phyloP scores from a whole-genome alignment of 768 basidiomycete genomes.

The Podaxis pistillaris region DNA sequence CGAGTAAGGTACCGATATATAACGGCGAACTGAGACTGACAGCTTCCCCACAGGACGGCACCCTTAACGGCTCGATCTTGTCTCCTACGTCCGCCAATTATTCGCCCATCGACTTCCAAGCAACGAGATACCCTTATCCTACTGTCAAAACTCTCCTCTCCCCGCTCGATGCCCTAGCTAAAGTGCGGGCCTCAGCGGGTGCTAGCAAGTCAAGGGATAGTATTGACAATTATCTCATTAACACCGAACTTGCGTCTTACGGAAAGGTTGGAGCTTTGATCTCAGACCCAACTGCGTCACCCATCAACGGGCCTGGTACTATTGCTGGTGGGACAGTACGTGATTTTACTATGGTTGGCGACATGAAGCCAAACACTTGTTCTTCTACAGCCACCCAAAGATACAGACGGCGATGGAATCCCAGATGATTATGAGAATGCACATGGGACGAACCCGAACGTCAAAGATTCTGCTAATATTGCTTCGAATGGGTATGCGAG shows the following conservation, averaged over 20 bases:
- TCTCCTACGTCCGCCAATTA: conserved; percentile 27
- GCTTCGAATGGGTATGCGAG: conserved; percentile 35
- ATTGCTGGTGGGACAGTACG: conserved; percentile 31
- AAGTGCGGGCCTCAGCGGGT: conserved; percentile 29
- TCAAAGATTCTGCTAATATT: conserved; percentile 28
- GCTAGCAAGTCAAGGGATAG: conserved; percentile 31
- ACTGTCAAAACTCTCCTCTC: conserved; percentile 27
- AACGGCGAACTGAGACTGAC: neutral
- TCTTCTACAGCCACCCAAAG: conserved; percentile 22
- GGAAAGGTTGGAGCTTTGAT: conserved; percentile 34
- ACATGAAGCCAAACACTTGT: neutral
- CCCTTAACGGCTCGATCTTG: conserved; percentile 28
- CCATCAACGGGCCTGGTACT: conserved; percentile 31
- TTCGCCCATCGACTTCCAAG: conserved; percentile 31
- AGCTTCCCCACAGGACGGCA: conserved; percentile 23
- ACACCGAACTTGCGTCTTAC: conserved; percentile 30
- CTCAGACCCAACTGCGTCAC: conserved; percentile 25
- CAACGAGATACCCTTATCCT: conserved; percentile 29
- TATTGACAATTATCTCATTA: conserved; percentile 31
- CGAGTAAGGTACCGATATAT: neutral
- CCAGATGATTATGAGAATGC: conserved; percentile 32
- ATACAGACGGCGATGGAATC: conserved; percentile 32
- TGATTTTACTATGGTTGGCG: neutral
- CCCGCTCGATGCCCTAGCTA: conserved; percentile 28
- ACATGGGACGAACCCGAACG: conserved; percentile 30